These are phyloP conservation scores for Nakaseomyces bracarensis DNA, from an alignment of 1,139 yeast species.

Conservation along the genomic window DNA sequence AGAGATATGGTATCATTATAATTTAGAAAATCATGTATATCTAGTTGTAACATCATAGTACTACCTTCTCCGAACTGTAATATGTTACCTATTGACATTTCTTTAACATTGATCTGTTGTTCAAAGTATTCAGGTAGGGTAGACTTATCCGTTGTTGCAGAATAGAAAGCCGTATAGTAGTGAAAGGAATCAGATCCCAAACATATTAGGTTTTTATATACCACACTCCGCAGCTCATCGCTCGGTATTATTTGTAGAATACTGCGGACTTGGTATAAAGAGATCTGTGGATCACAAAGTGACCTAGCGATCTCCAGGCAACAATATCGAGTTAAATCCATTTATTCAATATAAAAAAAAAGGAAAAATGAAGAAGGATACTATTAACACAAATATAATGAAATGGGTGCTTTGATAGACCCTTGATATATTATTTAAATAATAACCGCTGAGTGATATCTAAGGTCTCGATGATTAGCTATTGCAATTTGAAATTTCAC, in stretches of 20 bases:
- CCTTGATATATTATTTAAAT: no score
- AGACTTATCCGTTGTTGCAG: no score
- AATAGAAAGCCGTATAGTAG: no score
- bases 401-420: no score
- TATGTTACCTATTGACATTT: background rate
- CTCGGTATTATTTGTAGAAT: background rate
- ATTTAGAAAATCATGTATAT: background rate
- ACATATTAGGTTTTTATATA: background rate
- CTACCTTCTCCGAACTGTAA: background rate
- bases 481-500: no score
- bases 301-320: background rate
- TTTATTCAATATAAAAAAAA: no score
- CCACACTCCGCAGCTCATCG: background rate
- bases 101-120: background rate
- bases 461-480: no score
- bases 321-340: background rate
- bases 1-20: background rate
- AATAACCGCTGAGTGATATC: no score
- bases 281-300: background rate
- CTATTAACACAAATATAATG: no score
- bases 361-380: no score
- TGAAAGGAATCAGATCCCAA: background rate
- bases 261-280: background rate
- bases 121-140: background rate
- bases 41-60: background rate